Base-by-base conservation (phyloP, 2,329 filamentous ascomycete species). In the Nigrospora sphaerica region DNA sequence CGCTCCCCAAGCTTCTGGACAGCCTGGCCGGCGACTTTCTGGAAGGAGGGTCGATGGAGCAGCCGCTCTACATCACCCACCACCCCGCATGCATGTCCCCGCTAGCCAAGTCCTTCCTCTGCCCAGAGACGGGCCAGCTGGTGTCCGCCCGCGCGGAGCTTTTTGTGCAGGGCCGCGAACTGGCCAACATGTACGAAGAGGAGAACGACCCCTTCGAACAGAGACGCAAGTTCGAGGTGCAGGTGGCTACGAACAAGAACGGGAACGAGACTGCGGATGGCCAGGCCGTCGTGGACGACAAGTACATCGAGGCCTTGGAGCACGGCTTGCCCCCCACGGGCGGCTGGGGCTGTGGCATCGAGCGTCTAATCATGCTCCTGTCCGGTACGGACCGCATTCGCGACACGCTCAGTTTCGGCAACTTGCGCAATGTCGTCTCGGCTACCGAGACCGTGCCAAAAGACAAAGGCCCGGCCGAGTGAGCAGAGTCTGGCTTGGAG, bases 101-200 rank as follows among this genome's bases (percentile, higher is more conserved):
- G 0, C 78, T 98, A 9, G 83, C 91, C 19, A 97, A 97, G 71
- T 90, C 87, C 44, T 95, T 88, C 67, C 58, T 74, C 17, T 88
- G 90, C 62, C 77, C 81, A 0, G 65, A 60, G 10, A 85, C 83
- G 0, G 73, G 75, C 13, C 91, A 96, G 62, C 66, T 78, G 10
- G 81, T 95, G 1, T 85, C 89, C 1, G 87, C 88, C 1, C 83
- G 91, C 6, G 88, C 86, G 0, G 91, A 96, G 66, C 78, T 95
- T 18, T 95, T 95, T 67, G 80, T 95, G 51, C 70, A 80, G 42
- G 82, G 85, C 36, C 80, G 81, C 46, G 93, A 98, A 62, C 76
- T 95, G 32, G 88, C 92, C 50, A 98, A 98, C 66, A 95, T 92
- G 72, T 98, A 98, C 65, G 93, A 98, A 64, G 93, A 98, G 67